Base-by-base conservation (phyloP, 805 yeast species). In the Debaryomyces castellii region DNA sequence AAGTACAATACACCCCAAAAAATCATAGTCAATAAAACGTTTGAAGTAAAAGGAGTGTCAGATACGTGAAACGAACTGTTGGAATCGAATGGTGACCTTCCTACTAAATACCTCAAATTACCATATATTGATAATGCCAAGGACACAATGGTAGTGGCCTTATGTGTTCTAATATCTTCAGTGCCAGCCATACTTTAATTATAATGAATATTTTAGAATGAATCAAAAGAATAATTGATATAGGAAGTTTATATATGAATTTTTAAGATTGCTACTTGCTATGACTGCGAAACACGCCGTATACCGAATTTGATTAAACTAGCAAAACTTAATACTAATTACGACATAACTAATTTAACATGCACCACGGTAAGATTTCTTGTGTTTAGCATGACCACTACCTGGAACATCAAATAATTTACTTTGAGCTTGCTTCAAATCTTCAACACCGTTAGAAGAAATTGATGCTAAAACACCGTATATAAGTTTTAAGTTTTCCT, bases 41-140 rank as follows among this genome's bases (percentile, higher is more conserved):
- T 74, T 12, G 82, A 81, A 2, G 89, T 78, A 70, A 87, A 87
- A 11, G 96, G 94, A 2, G 94, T 88, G 54, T 76, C 71, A 5
- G 75, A 76, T 6, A 78, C 78, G 40, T 77, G 73, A 59, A 71
- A 74, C 24, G 81, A 79, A 45, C 74, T 71, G 50, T 75, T 66
- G 41, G 73, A 69, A 40, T 73, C 65, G 28, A 67, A 69, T 18
- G 75, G 74, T 37, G 77, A 71, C 44, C 81, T 72, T 35, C 87
- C 87, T 24, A 82, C 73, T 30, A 81, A 72, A 60, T 81, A 80
- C 47, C 78, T 73, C 47, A 82, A 51, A 49, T 80, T 74, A 30
- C 83, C 85, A 53, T 77, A 78, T 7, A 74, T 63, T 2, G 90
- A 74, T 23, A 86, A 71, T 3, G 67, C 71, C 57, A 80, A 78